A percentile compares a stretch with the other conserved stretches of the same genome.
These are phyloP conservation scores for Dinochytrium kinnereticum DNA, from an alignment of 371 early-diverging fungal genomes.

Conservation along the genomic window DNA sequence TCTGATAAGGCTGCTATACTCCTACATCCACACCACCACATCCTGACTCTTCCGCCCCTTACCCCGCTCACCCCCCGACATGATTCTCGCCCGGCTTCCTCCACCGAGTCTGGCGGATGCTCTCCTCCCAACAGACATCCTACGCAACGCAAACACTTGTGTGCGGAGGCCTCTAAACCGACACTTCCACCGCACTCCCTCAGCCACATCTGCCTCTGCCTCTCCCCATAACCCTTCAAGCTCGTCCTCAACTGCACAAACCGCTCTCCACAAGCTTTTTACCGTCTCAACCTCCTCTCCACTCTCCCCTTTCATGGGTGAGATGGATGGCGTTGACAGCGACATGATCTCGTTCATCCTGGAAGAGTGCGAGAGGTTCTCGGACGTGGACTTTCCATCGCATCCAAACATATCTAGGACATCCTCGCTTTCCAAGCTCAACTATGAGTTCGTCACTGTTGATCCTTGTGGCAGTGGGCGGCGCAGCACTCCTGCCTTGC, in stretches of 20 bases:
- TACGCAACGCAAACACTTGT: background rate
- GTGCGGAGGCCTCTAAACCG: background rate
- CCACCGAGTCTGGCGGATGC: background rate
- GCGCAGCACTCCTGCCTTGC: background rate
- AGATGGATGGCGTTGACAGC: background rate
- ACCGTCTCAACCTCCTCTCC: background rate
- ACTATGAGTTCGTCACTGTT: background rate
- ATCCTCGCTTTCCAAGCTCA: background rate
- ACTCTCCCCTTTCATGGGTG: background rate
- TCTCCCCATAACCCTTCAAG: background rate
- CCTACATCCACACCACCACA: no score
- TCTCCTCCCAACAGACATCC: background rate
- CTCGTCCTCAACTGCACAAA: background rate
- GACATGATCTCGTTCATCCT: conserved; percentile 9
- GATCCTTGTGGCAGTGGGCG: background rate
- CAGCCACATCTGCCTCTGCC: background rate
- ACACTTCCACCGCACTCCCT: background rate
- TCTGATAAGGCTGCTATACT: no score
- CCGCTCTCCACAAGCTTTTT: conserved; percentile 7
- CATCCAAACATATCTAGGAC: background rate
- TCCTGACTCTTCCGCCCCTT: no score
- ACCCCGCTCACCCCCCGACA: no score
- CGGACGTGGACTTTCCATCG: background rate
- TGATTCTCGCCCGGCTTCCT: background rate
- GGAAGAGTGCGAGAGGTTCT: background rate